Percentiles rank a stretch among this genome's conserved stretches.
phyloP scores from a whole-genome alignment of 805 yeast genomes.

The Starmera amethionina region DNA sequence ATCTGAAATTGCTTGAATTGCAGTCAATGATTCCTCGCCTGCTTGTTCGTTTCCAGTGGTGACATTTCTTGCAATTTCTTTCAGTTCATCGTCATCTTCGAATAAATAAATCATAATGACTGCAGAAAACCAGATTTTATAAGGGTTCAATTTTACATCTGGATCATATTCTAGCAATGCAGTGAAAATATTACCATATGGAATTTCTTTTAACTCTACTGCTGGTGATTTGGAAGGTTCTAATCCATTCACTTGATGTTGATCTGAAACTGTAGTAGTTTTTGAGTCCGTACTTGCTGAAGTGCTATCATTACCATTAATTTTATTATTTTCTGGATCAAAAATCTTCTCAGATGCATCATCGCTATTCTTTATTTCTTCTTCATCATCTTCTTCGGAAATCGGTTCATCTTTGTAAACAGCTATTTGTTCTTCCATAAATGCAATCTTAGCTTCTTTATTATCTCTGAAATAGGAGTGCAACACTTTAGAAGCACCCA shows the following conservation, averaged over 20 bases:
- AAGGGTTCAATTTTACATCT: constrained; percentile 70
- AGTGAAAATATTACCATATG: constrained; percentile 53
- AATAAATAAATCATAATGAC: constrained; percentile 54
- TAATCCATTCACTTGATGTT: neutral
- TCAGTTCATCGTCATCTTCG: constrained; percentile 41
- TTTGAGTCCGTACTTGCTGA: neutral
- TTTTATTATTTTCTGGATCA: constrained; percentile 1
- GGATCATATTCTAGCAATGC: constrained; percentile 71
- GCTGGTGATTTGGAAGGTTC: neutral
- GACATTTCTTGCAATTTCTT: constrained; percentile 37
- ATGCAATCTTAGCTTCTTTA: constrained; percentile 46
- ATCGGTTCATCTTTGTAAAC: constrained; percentile 22
- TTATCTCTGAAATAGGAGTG: constrained; percentile 63
- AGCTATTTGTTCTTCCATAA: constrained; percentile 57
- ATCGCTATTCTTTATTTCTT: neutral
- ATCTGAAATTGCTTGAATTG: constrained; percentile 72
- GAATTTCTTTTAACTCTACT: constrained; percentile 16
- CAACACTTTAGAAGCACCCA: constrained; percentile 58
- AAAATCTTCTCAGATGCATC: neutral
- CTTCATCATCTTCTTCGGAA: constrained; percentile 12
- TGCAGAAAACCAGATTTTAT: constrained; percentile 76
- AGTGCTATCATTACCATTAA: neutral
- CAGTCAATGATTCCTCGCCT: constrained; percentile 60
- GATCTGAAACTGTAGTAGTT: neutral
- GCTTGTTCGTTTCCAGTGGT: constrained; percentile 46